Evolutionary conservation across 2,329 filamentous ascomycete genomes (phyloP).

Genomic region (Hymenoscyphus scutula): DNA sequence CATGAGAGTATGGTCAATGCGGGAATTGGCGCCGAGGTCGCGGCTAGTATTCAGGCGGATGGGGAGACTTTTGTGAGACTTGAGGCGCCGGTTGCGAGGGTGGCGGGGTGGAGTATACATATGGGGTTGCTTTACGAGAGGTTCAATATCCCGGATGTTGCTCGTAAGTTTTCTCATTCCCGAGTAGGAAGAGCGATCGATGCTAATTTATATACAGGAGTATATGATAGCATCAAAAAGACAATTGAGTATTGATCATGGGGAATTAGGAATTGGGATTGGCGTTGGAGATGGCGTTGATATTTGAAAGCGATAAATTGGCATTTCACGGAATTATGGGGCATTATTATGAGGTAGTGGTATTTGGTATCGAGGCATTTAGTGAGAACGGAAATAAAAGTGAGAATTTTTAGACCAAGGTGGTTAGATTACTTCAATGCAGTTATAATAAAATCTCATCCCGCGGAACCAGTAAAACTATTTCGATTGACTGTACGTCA

Average conservation of each 20-base stretch:
- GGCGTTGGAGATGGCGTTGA: background rate
- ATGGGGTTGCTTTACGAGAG: slow-evolving; percentile 64
- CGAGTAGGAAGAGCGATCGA: background rate
- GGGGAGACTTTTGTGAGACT: slow-evolving; percentile 61
- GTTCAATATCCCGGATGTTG: slow-evolving; percentile 67
- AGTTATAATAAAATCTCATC: too few relatives aligned
- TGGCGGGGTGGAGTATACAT: slow-evolving; percentile 69
- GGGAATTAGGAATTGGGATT: background rate
- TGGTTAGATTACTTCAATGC: too few relatives aligned
- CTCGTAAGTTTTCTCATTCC: slow-evolving; percentile 50
- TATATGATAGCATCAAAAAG: slow-evolving; percentile 38
- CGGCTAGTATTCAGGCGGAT: slow-evolving; percentile 66
- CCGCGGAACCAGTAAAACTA: too few relatives aligned
- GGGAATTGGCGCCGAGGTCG: slow-evolving; percentile 69
- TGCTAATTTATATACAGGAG: slow-evolving; percentile 29
- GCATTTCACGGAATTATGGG: background rate
- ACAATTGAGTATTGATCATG: slow-evolving; percentile 32
- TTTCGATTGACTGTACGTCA: too few relatives aligned
- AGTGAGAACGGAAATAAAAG: background rate
- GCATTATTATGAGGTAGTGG: background rate
- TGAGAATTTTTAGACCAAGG: background rate
- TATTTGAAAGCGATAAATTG: background rate
- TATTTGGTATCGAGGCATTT: background rate
- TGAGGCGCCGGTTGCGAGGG: slow-evolving; percentile 67
- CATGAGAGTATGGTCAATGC: slow-evolving; percentile 76